Evolutionary conservation across 345 rosid species (phyloP), one percentile per base, ranked within the genome.

Genomic region (Fremontodendron californicum): DNA sequence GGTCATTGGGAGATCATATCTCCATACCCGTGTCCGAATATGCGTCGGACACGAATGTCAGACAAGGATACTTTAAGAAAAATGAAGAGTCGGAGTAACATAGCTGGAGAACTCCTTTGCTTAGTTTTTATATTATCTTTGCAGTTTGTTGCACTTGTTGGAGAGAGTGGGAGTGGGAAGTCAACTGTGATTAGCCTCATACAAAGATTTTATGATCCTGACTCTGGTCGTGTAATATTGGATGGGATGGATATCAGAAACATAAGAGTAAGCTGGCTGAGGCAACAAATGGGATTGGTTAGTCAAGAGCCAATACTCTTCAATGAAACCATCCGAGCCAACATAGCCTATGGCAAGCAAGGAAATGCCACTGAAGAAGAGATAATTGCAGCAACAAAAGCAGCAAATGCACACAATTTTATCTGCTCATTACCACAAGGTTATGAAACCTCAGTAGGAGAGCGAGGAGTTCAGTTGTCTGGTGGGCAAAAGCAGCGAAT

Each of bases 141-240:
- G 78, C 81, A 90, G 92, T 85, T 88, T 5, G 91, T 89, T 55
- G 95, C 97, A 54, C 81, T 91, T 54, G 95, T 91, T 25, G 95
- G 95, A 11, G 95, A 87, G 77, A 93, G 92, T 37, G 94, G 95
- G 0, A 84, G 95, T 18, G 97, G 95, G 74, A 93, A 93, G 54
- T 91, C 93, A 8, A 93, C 95, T 1, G 92, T 91, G 27, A 82
- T 93, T 39, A 80, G 90, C 77, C 86, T 93, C 16, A 55, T 91
- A 60, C 87, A 87, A 83, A 87, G 97, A 74, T 93, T 93, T 64
- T 93, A 93, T 6, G 87, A 93, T 74, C 95, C 97, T 0, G 90
- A 89, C 71, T 86, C 88, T 0, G 95, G 97, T 10, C 57, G 49
- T 7, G 77, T 91, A 15, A 72, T 73, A 21, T 40, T 93, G 29